Conservation (phyloP, 352 stramenopile genomes). For the Nothophytophthora sp. region DNA sequence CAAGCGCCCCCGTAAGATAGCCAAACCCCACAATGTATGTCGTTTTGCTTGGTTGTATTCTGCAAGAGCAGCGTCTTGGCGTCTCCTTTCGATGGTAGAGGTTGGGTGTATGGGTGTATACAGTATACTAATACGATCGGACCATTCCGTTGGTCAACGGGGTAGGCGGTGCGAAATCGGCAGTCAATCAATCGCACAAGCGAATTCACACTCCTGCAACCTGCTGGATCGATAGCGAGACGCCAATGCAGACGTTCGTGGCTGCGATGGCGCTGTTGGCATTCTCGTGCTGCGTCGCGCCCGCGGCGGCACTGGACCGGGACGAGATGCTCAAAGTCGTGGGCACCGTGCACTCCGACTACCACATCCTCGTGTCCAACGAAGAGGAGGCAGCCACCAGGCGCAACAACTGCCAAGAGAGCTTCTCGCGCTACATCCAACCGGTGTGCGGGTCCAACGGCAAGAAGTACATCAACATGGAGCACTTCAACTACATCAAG, state of each 20-base stretch:
- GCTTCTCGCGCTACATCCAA: conserved; percentile 52
- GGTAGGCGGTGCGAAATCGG: not conserved
- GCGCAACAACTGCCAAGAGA: conserved; percentile 32
- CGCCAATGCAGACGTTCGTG: conserved; percentile 11
- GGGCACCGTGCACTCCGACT: conserved; percentile 31
- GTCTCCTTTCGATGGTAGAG: too few relatives aligned
- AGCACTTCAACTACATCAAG: conserved; percentile 58
- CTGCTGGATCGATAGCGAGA: too few relatives aligned
- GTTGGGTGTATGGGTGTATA: too few relatives aligned
- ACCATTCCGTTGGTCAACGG: conserved; percentile 19
- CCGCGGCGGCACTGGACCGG: conserved; percentile 26
- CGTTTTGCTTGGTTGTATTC: too few relatives aligned
- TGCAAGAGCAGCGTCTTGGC: too few relatives aligned
- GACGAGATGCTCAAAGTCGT: conserved; percentile 35
- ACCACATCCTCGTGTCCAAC: conserved; percentile 16
- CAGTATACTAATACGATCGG: too few relatives aligned
- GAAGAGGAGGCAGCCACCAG: conserved; percentile 23
- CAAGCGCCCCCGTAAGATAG: too few relatives aligned
- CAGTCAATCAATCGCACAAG: conserved; percentile 21
- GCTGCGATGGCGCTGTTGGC: conserved; percentile 6
- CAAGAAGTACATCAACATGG: conserved; percentile 49
- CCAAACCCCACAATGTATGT: too few relatives aligned
- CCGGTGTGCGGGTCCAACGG: conserved; percentile 59
- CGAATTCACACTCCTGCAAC: conserved; percentile 17
- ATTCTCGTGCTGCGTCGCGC: conserved; percentile 9